phyloP scores from a whole-genome alignment of 352 stramenopile genomes.

The Phytophthora sp. region DNA sequence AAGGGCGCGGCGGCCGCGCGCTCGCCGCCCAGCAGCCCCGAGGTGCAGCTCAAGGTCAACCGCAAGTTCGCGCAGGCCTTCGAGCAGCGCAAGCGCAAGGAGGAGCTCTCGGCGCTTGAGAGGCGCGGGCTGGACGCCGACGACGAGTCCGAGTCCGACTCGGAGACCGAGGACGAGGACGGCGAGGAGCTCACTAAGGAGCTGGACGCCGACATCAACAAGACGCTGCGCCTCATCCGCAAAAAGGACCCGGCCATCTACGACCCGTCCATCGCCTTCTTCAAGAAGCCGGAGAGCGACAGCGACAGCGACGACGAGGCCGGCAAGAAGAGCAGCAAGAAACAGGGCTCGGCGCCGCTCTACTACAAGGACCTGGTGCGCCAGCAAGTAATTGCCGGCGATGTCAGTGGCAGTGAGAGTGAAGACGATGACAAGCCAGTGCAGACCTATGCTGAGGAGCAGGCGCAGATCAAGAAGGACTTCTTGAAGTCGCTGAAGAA shows the following conservation, averaged over 20 bases:
- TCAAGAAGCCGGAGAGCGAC: conserved; percentile 53
- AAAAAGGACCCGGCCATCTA: conserved; percentile 94
- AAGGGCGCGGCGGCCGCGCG: conserved; percentile 20
- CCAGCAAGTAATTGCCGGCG: conserved; percentile 92
- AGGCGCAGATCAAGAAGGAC: conserved; percentile 67
- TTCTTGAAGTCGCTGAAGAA: conserved; percentile 66
- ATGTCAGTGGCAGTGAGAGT: conserved; percentile 73
- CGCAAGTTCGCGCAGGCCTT: conserved; percentile 77
- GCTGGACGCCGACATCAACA: conserved; percentile 79
- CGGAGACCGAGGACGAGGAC: conserved; percentile 87
- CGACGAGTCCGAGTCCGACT: conserved; percentile 72
- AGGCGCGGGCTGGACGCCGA: conserved; percentile 35
- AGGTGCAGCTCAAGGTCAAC: conserved; percentile 77
- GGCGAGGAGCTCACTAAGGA: conserved; percentile 76
- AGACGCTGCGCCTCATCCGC: conserved; percentile 91
- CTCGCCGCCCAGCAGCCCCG: conserved; percentile 3
- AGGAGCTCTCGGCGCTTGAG: conserved; percentile 71
- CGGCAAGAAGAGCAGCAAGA: conserved; percentile 40
- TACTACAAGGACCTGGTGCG: conserved; percentile 97
- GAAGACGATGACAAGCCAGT: conserved; percentile 52
- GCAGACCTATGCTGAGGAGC: conserved; percentile 75
- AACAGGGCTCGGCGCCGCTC: conserved; percentile 52
- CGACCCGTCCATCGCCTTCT: conserved; percentile 91
- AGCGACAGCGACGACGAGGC: conserved; percentile 25
- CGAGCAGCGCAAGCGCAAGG: conserved; percentile 79